Conservation (phyloP, 2,329 filamentous ascomycete genomes). For the Xylariales sp. region DNA sequence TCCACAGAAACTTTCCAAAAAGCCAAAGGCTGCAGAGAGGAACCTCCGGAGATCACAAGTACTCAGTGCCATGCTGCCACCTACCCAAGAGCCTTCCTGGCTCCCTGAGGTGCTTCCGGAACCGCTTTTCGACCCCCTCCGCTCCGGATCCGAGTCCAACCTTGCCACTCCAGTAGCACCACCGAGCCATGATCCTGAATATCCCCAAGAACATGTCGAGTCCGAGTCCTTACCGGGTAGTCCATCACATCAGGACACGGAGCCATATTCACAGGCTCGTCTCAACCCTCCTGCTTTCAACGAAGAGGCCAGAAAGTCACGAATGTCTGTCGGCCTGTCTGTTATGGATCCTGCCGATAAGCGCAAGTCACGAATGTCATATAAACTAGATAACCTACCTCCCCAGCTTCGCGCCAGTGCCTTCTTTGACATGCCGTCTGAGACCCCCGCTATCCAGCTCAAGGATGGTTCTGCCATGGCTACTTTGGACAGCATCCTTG, state of each 20-base stretch:
- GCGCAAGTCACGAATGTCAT: conserved; percentile 32
- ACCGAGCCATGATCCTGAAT: not conserved
- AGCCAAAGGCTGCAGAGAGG: conserved; percentile 57
- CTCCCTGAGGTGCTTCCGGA: conserved; percentile 23
- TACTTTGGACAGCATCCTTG: conserved; percentile 86
- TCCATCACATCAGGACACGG: conserved; percentile 7
- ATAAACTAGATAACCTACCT: conserved; percentile 55
- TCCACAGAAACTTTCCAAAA: conserved; percentile 78
- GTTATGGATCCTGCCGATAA: conserved; percentile 20
- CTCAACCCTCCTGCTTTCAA: conserved; percentile 6
- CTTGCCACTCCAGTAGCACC: conserved; percentile 7
- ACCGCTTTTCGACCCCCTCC: conserved; percentile 25
- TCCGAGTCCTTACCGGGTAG: too few species aligned
- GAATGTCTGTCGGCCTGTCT: conserved; percentile 31
- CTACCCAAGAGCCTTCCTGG: conserved; percentile 28
- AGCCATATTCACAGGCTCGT: conserved; percentile 9
- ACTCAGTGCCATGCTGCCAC: conserved; percentile 55
- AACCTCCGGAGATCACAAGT: conserved; percentile 72
- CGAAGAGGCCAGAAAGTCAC: conserved; percentile 26
- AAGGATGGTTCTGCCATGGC: conserved; percentile 80
- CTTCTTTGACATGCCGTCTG: conserved; percentile 74
- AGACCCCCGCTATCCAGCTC: conserved; percentile 46
- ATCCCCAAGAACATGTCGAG: too few species aligned
- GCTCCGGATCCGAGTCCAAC: conserved; percentile 17
- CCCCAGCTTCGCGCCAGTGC: conserved; percentile 85